Evolutionary conservation across 352 stramenopile species (phyloP).

Genomic region (Phytophthora quininea): DNA sequence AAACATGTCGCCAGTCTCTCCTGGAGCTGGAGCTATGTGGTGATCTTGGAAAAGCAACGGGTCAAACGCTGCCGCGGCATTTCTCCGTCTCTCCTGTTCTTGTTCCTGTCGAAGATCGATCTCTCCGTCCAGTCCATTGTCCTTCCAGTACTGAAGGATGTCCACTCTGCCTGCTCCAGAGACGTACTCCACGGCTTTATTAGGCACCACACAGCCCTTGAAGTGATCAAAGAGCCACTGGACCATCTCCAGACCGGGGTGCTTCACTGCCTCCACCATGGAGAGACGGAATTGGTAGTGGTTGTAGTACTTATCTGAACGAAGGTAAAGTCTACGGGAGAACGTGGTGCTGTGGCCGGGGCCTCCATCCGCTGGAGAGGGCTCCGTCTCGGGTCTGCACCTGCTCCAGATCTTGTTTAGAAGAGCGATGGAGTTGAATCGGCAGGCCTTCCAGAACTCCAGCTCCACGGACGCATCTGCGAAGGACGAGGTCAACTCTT

Average conservation of each 20-base stretch:
- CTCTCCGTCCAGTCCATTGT: not conserved
- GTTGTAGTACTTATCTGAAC: not conserved
- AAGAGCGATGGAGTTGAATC: too few relatives aligned
- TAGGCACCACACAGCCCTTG: slow-evolving; percentile 1
- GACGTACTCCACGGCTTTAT: not conserved
- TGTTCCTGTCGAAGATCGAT: not conserved
- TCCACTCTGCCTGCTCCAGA: not conserved
- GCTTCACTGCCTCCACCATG: slow-evolving; percentile 1
- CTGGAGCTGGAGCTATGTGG: not conserved
- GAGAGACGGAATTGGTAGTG: slow-evolving; percentile 1
- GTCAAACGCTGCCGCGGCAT: not conserved
- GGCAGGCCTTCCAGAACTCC: too few relatives aligned
- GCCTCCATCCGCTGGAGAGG: not conserved
- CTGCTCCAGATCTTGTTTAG: not conserved
- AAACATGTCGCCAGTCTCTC: not conserved
- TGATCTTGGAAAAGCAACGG: too few relatives aligned
- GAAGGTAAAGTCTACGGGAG: not conserved
- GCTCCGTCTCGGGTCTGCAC: too few relatives aligned
- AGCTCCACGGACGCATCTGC: too few relatives aligned
- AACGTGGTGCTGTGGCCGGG: too few relatives aligned
- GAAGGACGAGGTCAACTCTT: too few relatives aligned
- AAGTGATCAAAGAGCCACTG: slow-evolving; percentile 10
- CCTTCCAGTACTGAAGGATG: slow-evolving; percentile 1
- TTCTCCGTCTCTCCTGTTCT: not conserved
- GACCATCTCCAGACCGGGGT: not conserved